Evolutionary conservation across 2,329 filamentous ascomycete genomes (phyloP).

Genomic region (Pseudocercospora cruenta): DNA sequence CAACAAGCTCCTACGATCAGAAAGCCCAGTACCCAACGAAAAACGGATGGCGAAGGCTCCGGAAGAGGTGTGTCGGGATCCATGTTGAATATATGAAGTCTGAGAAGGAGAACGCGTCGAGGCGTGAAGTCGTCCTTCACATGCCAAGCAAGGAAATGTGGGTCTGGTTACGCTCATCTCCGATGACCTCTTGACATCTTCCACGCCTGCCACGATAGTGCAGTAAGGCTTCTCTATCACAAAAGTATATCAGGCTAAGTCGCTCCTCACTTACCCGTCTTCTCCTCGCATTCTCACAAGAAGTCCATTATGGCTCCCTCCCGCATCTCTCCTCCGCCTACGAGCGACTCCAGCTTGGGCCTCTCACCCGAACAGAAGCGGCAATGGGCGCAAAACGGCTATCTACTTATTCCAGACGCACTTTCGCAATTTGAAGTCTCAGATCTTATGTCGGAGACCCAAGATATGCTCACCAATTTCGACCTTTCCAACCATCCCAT

Average conservation of each 20-base stretch:
- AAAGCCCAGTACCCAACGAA: slow-evolving; percentile 88
- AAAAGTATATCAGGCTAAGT: neutral
- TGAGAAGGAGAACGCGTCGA: neutral
- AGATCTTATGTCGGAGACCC: slow-evolving; percentile 73
- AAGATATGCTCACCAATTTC: slow-evolving; percentile 73
- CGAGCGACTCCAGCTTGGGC: slow-evolving; percentile 45
- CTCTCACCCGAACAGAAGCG: slow-evolving; percentile 71
- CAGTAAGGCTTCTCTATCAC: neutral
- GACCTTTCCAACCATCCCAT: slow-evolving; percentile 83
- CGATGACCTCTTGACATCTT: neutral
- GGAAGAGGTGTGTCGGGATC: slow-evolving; percentile 33
- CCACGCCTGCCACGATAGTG: neutral
- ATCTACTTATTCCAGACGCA: slow-evolving; percentile 81
- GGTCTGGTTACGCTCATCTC: neutral
- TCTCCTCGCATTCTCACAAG: neutral
- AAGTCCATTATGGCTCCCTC: slow-evolving; percentile 29
- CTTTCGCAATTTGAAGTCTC: slow-evolving; percentile 68
- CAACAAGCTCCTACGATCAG: slow-evolving; percentile 88
- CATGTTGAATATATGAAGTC: slow-evolving; percentile 26
- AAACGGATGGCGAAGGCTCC: slow-evolving; percentile 47
- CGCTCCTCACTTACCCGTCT: neutral
- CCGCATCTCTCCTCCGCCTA: slow-evolving; percentile 34
- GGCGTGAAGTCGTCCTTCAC: slow-evolving; percentile 7
- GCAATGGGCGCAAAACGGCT: slow-evolving; percentile 78
- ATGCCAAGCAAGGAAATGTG: neutral